Base-by-base conservation (phyloP, 306 rosid species). In the Medicago ruthenica region DNA sequence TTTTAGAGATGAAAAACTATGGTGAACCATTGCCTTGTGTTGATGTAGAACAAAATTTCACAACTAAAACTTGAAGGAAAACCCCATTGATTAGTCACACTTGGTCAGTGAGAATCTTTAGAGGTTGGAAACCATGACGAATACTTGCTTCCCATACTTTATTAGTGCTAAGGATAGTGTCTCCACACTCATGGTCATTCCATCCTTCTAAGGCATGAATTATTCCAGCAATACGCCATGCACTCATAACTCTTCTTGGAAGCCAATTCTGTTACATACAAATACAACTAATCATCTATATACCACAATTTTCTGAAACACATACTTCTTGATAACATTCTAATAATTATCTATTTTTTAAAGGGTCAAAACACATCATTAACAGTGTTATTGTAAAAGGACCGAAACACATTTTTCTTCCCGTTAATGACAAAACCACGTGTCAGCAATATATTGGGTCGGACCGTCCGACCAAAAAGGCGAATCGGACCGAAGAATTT, bases 221-320 rank as follows among this genome's bases (percentile, higher is more conserved):
- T 21, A 85, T 76, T 5, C 90, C 91, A 1, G 85, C 93, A 20
- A 87, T 55, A 4, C 91, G 86, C 88, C 93, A 88, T 4, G 87
- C 93, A 73, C 92, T 88, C 87, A 88, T 89, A 41, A 83, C 90
- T 63, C 85, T 84, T 73, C 96, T 85, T 16, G 87, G 84, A 53
- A 91, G 54, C 96, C 93, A 88, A 47, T 82, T 78, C 86, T 78
- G 39, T n/a, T 5, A 36, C 9, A 59, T 1, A 24, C 27, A 71
- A 54, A 4, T 31, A 31, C 36, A n/a, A 6, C 6, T 47, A 48
- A 4, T n/a, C 27, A 24, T 24, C 27, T 24, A 24, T 24, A 24
- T 24, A 24, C 27, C 2, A 24, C 27, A 24, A 24, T 24, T 24
- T 24, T 24, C n/a, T n/a, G n/a, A n/a, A n/a, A n/a, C n/a, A n/a